Base-by-base conservation (phyloP, 345 rosid species). In the Boechera divaricarpa region DNA sequence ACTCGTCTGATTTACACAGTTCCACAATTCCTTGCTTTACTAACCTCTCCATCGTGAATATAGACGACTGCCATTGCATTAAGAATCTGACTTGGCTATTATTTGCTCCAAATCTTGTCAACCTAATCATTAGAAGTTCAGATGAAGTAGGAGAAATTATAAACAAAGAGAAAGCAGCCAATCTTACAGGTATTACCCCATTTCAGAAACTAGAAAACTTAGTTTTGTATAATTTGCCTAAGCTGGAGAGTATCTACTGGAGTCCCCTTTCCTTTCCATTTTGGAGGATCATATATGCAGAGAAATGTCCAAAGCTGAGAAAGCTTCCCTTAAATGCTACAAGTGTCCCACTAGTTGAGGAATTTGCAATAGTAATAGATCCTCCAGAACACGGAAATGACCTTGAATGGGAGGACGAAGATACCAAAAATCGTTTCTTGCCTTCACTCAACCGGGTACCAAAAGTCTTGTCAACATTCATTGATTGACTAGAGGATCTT, bases 201-300 rank as follows among this genome's bases (percentile, higher is more conserved):
- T 61, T 61, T 36, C 48, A 9, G 6, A 36, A 60, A 5, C 31
- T 61, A 38, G 3, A 61, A 61, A 0, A 0, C 0, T 6, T 52
- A 12, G 0, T 0, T 0, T 7, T 67, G n/a, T 0, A 0, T 0
- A 1, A 0, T 1, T 6, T 57, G 36, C 45, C 57, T 5, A 41
- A 54, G 29, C 16, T 72, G 52, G 32, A 38, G 31, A 51, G 28
- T 51, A 62, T 72, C 32, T 62, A 72, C 31, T 38, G 52, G 76
- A 61, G 52, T 39, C 63, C 72, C 38, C 72, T 68, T 0, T 38
- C 51, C 10, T 53, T 68, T 47, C 38, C 18, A 26, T 8, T 0
- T 38, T n/a, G 54, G 5, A 8, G 0, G n/a, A 0, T 0, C 0
- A 8, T 35, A 18, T 0, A 0, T 5, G 9, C 0, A 13, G 0